Evolutionary conservation across 2,329 filamentous ascomycete genomes (phyloP), one percentile per base, ranked within the genome.

Genomic region (Diaporthe aspalathi): DNA sequence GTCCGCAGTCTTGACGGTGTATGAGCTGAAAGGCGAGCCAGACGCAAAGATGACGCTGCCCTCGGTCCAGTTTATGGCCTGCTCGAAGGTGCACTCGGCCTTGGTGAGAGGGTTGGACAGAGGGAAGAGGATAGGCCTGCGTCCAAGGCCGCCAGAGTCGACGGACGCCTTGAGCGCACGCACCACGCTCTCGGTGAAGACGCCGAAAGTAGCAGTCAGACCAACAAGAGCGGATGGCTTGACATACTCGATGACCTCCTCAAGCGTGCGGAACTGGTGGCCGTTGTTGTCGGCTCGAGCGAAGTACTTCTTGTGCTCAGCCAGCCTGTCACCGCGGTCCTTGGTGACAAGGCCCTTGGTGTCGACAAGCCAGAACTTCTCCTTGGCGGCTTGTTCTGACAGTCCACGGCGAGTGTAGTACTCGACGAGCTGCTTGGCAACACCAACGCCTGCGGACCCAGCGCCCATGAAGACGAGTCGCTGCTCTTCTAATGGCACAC

Each of bases 321-420:
- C 94, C 50, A 99, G 91, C 81, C 92, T 94, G 86, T 98, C 96
- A 69, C 95, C 95, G 73, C 96, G 93, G 84, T 99, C 95, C 73
- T 88, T 88, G 74, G 96, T 97, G 67, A 99, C 95, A 27, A 99
- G 91, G 77, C 96, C 96, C 86, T 96, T 95, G 79, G 94, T 97
- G 85, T 98, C 96, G 73, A 98, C 95, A 60, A 99, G 93, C 90
- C 93, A 98, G 89, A 99, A 98, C 86, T 96, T 96, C 79, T 92
- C 90, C 77, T 91, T 91, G 70, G 96, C 96, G 74, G 94, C 92
- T 77, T 94, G 90, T 82, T 98, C 95, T 12, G 92, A 92, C 78
- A 98, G 87, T 50, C 96, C 96, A 77, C 95, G 93, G 76, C 94
- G 93, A 78, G 95, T 94, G 86, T 98, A 98, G 88, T 94, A 98